Conservation (phyloP, 2,329 filamentous ascomycete species). For the Talaromyces sp. region DNA sequence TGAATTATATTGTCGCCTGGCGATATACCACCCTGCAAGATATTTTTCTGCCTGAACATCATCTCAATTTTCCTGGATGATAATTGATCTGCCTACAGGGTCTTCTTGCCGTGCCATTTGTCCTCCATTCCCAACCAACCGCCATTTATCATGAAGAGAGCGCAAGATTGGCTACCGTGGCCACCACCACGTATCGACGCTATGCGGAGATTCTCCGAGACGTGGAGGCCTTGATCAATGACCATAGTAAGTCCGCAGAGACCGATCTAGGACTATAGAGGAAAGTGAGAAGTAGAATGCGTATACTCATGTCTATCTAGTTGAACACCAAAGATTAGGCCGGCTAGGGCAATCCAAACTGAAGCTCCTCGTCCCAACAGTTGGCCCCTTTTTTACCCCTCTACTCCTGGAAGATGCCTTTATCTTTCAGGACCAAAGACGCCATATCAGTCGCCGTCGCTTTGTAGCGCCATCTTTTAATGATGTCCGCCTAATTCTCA, state of each 20-base stretch:
- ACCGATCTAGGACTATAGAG: background rate
- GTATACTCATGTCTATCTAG: slow-evolving; percentile 36
- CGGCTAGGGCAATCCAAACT: slow-evolving; percentile 76
- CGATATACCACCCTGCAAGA: background rate
- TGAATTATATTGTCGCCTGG: slow-evolving; percentile 8
- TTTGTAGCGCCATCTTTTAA: slow-evolving; percentile 98
- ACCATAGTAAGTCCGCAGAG: slow-evolving; percentile 64
- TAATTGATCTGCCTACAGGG: slow-evolving; percentile 37
- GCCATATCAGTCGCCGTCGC: slow-evolving; percentile 82
- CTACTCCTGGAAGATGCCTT: slow-evolving; percentile 85
- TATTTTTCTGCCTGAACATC: slow-evolving; percentile 1
- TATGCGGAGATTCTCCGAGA: slow-evolving; percentile 95
- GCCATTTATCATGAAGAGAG: slow-evolving; percentile 70
- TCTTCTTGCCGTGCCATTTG: slow-evolving; percentile 88
- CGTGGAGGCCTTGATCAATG: slow-evolving; percentile 84
- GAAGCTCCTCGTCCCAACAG: slow-evolving; percentile 81
- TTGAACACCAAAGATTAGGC: slow-evolving; percentile 62
- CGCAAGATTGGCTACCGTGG: slow-evolving; percentile 62
- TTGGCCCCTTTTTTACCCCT: slow-evolving; percentile 90
- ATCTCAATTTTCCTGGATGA: background rate
- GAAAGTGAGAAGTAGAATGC: background rate
- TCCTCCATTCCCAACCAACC: slow-evolving; percentile 90
- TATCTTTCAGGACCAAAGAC: slow-evolving; percentile 76
- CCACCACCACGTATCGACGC: slow-evolving; percentile 72
- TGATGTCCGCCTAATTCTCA: slow-evolving; percentile 85